Conservation (phyloP, 2,329 filamentous ascomycete species). For the Phialocephala subalpina region DNA sequence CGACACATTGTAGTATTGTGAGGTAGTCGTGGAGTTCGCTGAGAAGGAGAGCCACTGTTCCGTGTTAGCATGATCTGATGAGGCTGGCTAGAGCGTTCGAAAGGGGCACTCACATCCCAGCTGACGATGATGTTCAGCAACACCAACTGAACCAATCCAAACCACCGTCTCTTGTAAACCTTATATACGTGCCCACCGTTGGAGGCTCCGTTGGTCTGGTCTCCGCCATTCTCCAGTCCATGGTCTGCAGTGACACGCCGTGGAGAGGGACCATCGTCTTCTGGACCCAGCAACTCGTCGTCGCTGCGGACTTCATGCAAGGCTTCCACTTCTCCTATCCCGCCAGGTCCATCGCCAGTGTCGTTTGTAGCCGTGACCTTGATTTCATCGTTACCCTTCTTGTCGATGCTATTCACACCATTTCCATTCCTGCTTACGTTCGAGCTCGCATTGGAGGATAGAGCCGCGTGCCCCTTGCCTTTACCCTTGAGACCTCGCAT, state of each 20-base stretch:
- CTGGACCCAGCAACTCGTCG: constrained; percentile 40
- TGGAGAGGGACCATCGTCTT: constrained; percentile 25
- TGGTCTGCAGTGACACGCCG: constrained; percentile 4
- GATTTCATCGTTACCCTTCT: constrained; percentile 27
- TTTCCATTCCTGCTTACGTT: constrained; percentile 19
- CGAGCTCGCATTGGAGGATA: constrained; percentile 7
- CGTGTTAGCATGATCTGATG: constrained; percentile 17
- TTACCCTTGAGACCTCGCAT: constrained; percentile 32
- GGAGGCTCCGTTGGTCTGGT: constrained; percentile 10
- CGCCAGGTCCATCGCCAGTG: constrained; percentile 18
- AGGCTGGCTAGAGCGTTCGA: constrained; percentile 15
- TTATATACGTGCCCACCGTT: constrained; percentile 47
- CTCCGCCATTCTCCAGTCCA: constrained; percentile 17
- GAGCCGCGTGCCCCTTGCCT: constrained; percentile 11
- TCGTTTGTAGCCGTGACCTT: constrained; percentile 30
- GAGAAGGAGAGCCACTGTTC: constrained; percentile 92
- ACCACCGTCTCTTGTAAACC: constrained; percentile 88
- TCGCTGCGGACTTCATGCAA: constrained; percentile 41
- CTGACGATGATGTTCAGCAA: constrained; percentile 92
- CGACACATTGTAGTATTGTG: constrained; percentile 77
- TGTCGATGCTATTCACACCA: constrained; percentile 19
- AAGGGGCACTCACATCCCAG: constrained; percentile 80
- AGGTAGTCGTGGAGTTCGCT: constrained; percentile 77
- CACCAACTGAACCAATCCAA: constrained; percentile 84
- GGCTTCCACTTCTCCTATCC: constrained; percentile 34